Conservation (phyloP, 148 eudicot genomes). For the Dianthus caryophyllus region DNA sequence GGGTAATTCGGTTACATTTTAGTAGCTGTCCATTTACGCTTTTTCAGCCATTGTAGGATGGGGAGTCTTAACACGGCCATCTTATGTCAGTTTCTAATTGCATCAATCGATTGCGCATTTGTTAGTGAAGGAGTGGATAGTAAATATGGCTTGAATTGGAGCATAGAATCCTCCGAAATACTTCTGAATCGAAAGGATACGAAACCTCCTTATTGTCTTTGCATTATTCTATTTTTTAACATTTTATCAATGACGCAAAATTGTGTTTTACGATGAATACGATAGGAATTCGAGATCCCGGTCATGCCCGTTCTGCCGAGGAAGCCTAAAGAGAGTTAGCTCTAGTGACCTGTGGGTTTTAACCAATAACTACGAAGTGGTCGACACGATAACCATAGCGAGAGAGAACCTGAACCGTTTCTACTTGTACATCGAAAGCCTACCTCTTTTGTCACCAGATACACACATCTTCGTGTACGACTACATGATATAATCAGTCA, state of each 20-base stretch:
- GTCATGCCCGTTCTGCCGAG: slow-evolving; percentile 90
- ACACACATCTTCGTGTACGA: slow-evolving; percentile 50
- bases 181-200: too few relatives aligned
- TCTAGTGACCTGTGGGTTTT: slow-evolving; percentile 80
- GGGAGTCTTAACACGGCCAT: too few relatives aligned
- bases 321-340: slow-evolving; percentile 56
- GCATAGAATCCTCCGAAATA: not conserved
- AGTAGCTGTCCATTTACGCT: too few relatives aligned
- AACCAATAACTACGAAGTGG: slow-evolving; percentile 40
- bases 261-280: not conserved
- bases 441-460: slow-evolving; percentile 49
- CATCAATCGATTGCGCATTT: not conserved
- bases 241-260: not conserved
- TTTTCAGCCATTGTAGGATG: too few relatives aligned
- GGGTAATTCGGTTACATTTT: too few relatives aligned
- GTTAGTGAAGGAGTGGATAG: not conserved
- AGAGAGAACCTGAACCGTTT: slow-evolving; percentile 58
- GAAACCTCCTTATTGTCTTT: not conserved
- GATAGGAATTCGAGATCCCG: slow-evolving; percentile 62
- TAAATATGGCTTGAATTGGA: not conserved
- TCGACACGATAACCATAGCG: slow-evolving; percentile 47
- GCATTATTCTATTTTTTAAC: not conserved
- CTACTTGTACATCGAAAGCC: slow-evolving; percentile 55
- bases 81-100: too few relatives aligned
- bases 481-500: slow-evolving; percentile 50